Evolutionary conservation across 257 asterid genomes (phyloP).

Genomic region (Solanum infundibuliforme): DNA sequence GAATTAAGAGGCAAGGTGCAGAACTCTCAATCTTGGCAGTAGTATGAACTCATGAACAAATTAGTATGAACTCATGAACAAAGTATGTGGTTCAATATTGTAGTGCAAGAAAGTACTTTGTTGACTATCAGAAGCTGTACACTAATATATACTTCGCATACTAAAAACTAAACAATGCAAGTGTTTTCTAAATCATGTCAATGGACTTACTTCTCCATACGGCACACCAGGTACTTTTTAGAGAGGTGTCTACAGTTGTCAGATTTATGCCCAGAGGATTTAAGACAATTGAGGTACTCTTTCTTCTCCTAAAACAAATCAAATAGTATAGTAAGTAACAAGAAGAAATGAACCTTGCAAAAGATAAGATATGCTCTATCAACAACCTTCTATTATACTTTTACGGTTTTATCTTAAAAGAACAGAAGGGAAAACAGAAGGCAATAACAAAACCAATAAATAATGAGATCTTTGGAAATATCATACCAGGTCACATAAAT

Average conservation of each 20-base stretch:
- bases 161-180: not conserved
- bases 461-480: not conserved
- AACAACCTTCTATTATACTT: not conserved
- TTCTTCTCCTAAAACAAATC: slow-evolving; percentile 41
- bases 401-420: not conserved
- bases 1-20: not conserved
- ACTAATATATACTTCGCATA: not conserved
- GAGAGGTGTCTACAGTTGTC: slow-evolving; percentile 75
- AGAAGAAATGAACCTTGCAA: not conserved
- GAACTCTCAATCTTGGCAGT: not conserved
- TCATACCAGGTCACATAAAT: slow-evolving; percentile 52
- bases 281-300: slow-evolving; percentile 63
- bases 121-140: not conserved
- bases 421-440: not conserved
- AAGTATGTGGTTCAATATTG: not conserved
- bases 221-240: slow-evolving; percentile 74
- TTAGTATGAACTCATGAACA: not conserved
- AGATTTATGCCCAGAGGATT: slow-evolving; percentile 60
- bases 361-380: not conserved
- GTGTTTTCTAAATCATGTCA: not conserved
- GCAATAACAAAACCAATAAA: not conserved
- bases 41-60: not conserved
- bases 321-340: not conserved
- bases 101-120: not conserved
- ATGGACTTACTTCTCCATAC: slow-evolving; percentile 73